Conservation (phyloP, 352 stramenopile genomes). For the Globisporangium paddicum region DNA sequence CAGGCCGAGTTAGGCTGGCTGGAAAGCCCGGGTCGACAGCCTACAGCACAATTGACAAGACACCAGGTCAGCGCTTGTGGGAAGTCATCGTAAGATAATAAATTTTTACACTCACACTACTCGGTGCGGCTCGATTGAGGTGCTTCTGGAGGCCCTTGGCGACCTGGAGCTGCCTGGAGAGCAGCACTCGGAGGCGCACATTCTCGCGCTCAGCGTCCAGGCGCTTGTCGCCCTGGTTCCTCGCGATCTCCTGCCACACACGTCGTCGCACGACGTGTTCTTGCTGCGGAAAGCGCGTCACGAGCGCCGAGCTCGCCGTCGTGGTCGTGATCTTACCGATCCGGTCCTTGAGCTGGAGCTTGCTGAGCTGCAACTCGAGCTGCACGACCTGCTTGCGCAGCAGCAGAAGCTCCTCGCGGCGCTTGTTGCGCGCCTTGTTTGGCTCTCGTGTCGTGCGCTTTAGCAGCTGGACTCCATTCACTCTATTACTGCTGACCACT, state of each 20-base stretch:
- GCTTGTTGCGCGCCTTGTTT: conserved; percentile 7
- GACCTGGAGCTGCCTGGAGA: background rate
- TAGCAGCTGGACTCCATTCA: no score
- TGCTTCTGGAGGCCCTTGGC: background rate
- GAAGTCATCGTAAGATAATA: no score
- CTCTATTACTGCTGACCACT: no score
- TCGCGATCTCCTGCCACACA: background rate
- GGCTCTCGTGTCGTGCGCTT: background rate
- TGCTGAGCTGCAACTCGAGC: conserved; percentile 24
- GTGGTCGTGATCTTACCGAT: background rate
- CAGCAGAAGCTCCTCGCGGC: conserved; percentile 36
- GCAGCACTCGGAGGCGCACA: background rate
- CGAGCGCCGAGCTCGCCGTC: background rate
- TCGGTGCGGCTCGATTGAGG: background rate
- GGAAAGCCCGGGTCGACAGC: background rate
- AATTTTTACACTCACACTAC: no score
- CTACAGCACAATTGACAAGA: no score
- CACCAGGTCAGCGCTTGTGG: no score
- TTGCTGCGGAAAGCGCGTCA: background rate
- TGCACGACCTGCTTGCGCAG: conserved; percentile 33
- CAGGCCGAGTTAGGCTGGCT: background rate
- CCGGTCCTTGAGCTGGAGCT: background rate
- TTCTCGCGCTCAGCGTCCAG: background rate
- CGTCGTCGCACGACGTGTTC: background rate
- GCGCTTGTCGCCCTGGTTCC: background rate